Evolutionary conservation across 78 protist genomes (phyloP).

Genomic region (Andalucia godoyi): DNA sequence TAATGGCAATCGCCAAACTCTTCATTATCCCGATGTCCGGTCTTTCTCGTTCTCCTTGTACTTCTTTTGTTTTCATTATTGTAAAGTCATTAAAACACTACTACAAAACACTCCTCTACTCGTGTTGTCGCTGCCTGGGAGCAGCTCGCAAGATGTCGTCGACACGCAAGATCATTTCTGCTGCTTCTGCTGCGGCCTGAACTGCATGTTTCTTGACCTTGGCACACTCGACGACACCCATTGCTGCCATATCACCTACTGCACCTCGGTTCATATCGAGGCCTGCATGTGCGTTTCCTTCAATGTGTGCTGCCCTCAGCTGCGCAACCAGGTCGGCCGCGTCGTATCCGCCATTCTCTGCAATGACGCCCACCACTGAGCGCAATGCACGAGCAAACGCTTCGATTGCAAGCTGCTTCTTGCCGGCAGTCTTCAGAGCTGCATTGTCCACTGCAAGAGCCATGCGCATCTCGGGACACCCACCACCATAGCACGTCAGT

Average conservation of each 20-base stretch:
- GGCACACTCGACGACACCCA: conserved; percentile 85
- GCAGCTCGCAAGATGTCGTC: conserved; percentile 87
- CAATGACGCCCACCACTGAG: conserved; percentile 84
- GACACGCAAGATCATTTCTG: conserved; percentile 97
- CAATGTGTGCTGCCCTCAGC: conserved; percentile 71
- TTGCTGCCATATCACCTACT: conserved; percentile 66
- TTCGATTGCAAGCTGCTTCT: conserved; percentile 93
- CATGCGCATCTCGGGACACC: conserved; percentile 91
- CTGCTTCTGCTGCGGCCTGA: conserved; percentile 93
- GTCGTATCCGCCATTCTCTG: conserved; percentile 95
- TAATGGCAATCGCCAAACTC: too few relatives aligned
- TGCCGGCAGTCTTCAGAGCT: conserved; percentile 81
- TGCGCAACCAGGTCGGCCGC: conserved; percentile 67
- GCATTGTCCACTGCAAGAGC: conserved; percentile 80
- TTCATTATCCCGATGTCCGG: too few relatives aligned
- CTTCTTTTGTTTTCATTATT: too few relatives aligned
- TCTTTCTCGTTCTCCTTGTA: too few relatives aligned
- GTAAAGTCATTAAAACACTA: too few relatives aligned
- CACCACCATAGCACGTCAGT: conserved; percentile 89
- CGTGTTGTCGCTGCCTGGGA: conserved; percentile 85
- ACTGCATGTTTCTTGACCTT: conserved; percentile 79
- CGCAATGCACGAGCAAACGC: conserved; percentile 91
- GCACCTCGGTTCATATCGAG: conserved; percentile 75
- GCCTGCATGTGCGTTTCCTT: conserved; percentile 32
- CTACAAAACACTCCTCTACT: too few relatives aligned